Evolutionary conservation across 352 stramenopile species (phyloP).

Genomic region (Globisporangium alternatum): DNA sequence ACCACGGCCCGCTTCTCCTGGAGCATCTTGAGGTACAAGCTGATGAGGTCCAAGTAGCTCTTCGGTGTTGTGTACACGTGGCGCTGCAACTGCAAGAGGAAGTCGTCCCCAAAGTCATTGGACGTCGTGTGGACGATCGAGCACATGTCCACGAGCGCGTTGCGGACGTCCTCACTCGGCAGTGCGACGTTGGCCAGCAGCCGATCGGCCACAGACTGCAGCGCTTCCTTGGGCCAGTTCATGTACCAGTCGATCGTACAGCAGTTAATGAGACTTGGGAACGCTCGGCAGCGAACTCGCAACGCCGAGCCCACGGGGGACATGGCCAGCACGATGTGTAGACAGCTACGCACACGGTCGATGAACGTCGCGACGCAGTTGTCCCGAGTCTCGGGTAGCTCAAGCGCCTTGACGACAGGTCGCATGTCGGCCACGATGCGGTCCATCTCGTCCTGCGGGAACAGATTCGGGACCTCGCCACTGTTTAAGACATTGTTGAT

Average conservation of each 20-base stretch:
- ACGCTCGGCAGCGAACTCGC: slow-evolving; percentile 90
- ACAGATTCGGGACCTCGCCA: slow-evolving; percentile 95
- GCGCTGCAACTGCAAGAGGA: slow-evolving; percentile 87
- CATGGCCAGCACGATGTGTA: slow-evolving; percentile 95
- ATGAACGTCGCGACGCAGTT: slow-evolving; percentile 91
- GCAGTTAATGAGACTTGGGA: slow-evolving; percentile 95
- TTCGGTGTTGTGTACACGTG: slow-evolving; percentile 97
- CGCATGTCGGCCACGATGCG: slow-evolving; percentile 93
- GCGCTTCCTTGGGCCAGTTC: slow-evolving; percentile 91
- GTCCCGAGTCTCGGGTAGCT: slow-evolving; percentile 90
- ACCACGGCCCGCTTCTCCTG: slow-evolving; percentile 80
- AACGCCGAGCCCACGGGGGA: slow-evolving; percentile 91
- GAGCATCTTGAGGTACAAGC: slow-evolving; percentile 92
- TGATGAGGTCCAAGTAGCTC: slow-evolving; percentile 95
- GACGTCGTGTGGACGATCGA: slow-evolving; percentile 92
- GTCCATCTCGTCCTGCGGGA: slow-evolving; percentile 91
- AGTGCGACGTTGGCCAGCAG: slow-evolving; percentile 83
- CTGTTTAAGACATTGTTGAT: slow-evolving; percentile 97
- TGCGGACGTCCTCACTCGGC: slow-evolving; percentile 66
- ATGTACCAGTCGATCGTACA: slow-evolving; percentile 97
- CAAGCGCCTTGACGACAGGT: slow-evolving; percentile 81
- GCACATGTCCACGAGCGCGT: slow-evolving; percentile 88
- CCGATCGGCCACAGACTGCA: slow-evolving; percentile 89
- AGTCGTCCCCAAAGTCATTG: slow-evolving; percentile 83
- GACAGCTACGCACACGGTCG: slow-evolving; percentile 87